These are phyloP conservation scores for Apiotrichum veenhuisii DNA, from an alignment of 1,284 basidiomycete genomes.

Conservation along the genomic window DNA sequence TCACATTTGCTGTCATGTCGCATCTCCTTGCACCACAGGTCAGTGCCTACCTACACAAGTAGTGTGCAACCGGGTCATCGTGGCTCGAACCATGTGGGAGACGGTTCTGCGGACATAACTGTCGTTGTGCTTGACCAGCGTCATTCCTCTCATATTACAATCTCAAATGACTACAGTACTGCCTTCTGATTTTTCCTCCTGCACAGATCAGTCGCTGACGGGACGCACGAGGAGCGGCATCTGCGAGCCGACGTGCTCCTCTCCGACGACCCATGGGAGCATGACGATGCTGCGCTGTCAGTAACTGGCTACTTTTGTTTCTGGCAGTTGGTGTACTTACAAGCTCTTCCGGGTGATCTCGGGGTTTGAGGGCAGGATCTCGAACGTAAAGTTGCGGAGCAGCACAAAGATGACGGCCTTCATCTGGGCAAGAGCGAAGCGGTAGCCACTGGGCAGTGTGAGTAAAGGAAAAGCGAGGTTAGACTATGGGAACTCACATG, in stretches of 20 bases:
- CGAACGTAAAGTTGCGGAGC: slow-evolving; percentile 56
- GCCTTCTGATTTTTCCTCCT: too few species aligned
- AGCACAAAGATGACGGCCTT: slow-evolving; percentile 58
- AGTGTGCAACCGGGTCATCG: too few species aligned
- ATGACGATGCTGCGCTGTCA: slow-evolving; percentile 14
- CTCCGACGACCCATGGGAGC: slow-evolving; percentile 3
- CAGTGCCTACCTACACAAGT: too few species aligned
- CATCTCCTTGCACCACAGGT: too few species aligned
- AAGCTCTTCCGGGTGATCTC: slow-evolving; percentile 30
- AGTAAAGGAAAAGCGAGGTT: not conserved
- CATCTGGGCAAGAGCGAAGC: slow-evolving; percentile 62
- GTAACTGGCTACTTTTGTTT: not conserved
- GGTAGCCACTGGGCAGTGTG: slow-evolving; percentile 52
- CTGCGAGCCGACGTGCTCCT: slow-evolving; percentile 1
- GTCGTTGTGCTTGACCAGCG: too few species aligned
- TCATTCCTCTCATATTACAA: too few species aligned
- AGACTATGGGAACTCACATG: slow-evolving; percentile 43
- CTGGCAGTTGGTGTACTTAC: slow-evolving; percentile 24
- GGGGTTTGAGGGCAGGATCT: slow-evolving; percentile 34
- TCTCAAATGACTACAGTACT: too few species aligned
- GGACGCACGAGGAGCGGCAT: slow-evolving; percentile 6
- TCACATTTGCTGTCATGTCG: too few species aligned
- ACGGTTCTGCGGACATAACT: too few species aligned
- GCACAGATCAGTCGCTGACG: not conserved
- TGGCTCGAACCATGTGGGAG: too few species aligned